Evolutionary conservation across 2,329 filamentous ascomycete species (phyloP), one percentile per base, ranked within the genome.

Genomic region (Stagonosporopsis chrysanthemi): DNA sequence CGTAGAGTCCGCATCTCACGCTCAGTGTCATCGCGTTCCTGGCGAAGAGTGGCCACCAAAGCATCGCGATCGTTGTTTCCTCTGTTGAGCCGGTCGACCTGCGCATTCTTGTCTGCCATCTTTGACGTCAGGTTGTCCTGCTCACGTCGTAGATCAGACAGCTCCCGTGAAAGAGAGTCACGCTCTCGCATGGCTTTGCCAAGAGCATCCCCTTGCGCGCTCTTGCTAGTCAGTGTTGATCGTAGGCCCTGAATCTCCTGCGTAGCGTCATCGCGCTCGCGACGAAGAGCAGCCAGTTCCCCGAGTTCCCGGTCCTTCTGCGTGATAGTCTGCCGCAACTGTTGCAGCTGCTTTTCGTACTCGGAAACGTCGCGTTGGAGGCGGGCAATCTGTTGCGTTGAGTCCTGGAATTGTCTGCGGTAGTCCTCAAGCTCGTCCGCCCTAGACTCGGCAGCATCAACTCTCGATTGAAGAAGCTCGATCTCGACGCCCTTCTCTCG

Each of bases 401-500:
- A 66, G 36, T 76, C 69, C 46, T 70, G 69, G 17, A 77, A 61
- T 35, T 77, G 74, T 49, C 62, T 66, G 33, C 72, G 72, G 60
- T 65, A 73, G 33, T 74, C 70, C 23, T 78, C 75, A 2, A 77
- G 62, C 53, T 77, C 70, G 44, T 76, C 74, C 15, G 68, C 69
- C 35, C 69, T 69, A 17, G 68, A 63, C 55, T 77, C 73, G 4
- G 74, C 70, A 17, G 69, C 63, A 54, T 76, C 73, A 7, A 78
- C 67, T 28, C 74, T 65, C 1, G 72, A 67, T 42, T 74, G 74
- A 1, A 78, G 65, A 15, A 70, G 61, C 49, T 77, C 69, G 15
- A 78, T 66, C 40, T 78, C 75, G n/a, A 72, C 66, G 19, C 75
- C 69, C 56, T 77, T 78, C 52, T 77, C 73, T 28, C 73, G 69